phyloP scores from a whole-genome alignment of 169 alveolate species.

The Plasmodium coatneyi region DNA sequence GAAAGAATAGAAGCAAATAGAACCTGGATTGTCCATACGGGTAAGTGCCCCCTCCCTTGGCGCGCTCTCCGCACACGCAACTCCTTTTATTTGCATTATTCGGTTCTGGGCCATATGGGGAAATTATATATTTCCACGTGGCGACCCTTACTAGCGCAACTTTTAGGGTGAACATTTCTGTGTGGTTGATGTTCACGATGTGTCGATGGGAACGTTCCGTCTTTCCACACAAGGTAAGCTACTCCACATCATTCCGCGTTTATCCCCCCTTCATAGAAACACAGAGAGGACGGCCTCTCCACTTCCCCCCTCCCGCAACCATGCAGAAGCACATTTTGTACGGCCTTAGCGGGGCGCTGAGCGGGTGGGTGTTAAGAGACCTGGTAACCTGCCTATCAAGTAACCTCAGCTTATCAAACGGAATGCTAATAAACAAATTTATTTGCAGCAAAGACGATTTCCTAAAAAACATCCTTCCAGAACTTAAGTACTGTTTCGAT shows the following conservation, averaged over 20 bases:
- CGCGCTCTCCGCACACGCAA: background rate
- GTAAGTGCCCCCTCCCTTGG: background rate
- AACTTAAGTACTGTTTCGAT: constrained; percentile 46
- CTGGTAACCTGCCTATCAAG: constrained; percentile 16
- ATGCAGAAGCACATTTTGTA: constrained; percentile 43
- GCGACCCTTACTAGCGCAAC: background rate
- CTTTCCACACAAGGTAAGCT: background rate
- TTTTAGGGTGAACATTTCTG: background rate
- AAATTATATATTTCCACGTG: background rate
- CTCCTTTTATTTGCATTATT: background rate
- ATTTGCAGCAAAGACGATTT: constrained; percentile 65
- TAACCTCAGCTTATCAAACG: constrained; percentile 30
- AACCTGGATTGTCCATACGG: background rate
- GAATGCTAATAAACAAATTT: constrained; percentile 51
- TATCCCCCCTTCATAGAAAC: background rate
- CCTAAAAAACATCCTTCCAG: constrained; percentile 8
- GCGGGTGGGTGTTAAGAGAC: constrained; percentile 75
- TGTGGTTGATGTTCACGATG: background rate
- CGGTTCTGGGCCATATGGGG: background rate
- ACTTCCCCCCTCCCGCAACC: background rate
- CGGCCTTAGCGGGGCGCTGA: constrained; percentile 41
- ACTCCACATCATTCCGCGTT: background rate
- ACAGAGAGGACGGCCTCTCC: background rate
- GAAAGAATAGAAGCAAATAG: background rate
- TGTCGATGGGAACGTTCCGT: background rate